Evolutionary conservation across 306 rosid genomes (phyloP), one percentile per base, ranked within the genome.

Genomic region (Gleditsia sinensis): DNA sequence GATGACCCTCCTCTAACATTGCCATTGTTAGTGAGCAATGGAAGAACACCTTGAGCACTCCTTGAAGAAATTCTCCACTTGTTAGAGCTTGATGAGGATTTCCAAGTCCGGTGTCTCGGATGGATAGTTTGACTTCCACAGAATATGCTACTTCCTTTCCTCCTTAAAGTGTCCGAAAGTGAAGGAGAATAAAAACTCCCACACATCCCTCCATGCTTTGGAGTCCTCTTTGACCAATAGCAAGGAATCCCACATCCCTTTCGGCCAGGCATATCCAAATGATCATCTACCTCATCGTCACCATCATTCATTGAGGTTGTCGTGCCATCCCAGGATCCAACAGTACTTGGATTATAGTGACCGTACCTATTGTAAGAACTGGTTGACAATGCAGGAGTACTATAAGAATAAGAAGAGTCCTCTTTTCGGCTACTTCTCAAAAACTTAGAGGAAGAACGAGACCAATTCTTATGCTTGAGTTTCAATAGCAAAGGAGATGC

Each of bases 241-340:
- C 99, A 92, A 78, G 97, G 93, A 82, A 94, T 94, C 10, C 99
- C 99, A 72, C 99, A 94, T 57, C 97, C 97, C 61, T 89, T 92
- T 58, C 92, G 89, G 30, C 89, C 90, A 0, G 92, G 93, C 80
- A 92, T 78, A 75, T 87, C 93, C 81, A 92, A 85, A 43, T 42
- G 87, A 58, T 88, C 92, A 51, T 88, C 96, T 70, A 88, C 83
- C 75, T 86, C 97, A 67, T 92, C 93, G 36, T 88, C 94, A 20
- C 78, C 89, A 37, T 88, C 96, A 71, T 94, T 86, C 67, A 94
- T 42, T 0, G 98, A 94, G 43, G 96, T 83, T 6, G 96, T 83
- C 3, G 98, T 89, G 49, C 86, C 96, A 62, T 91, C 98, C 96
- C 96, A 94, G 69, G 98, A 91, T 55, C 95, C 97, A 81, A 88